These are phyloP conservation scores for Rhynchospora pubera DNA, from an alignment of 176 grass and related monocot species.

Conservation along the genomic window DNA sequence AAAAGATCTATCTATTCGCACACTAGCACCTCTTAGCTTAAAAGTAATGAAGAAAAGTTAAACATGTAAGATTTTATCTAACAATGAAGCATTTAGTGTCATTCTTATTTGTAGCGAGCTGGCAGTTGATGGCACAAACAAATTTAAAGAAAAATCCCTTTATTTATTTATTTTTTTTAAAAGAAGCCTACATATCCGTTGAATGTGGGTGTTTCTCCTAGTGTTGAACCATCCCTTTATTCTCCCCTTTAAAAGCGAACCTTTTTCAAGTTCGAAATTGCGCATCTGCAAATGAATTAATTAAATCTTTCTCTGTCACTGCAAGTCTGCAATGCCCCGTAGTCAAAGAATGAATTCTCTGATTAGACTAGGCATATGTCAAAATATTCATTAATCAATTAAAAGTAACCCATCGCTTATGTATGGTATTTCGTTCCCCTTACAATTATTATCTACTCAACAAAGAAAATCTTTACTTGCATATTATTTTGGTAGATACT, in stretches of 20 bases:
- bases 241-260: not conserved
- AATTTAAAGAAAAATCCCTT: not conserved
- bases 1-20: constrained; percentile 7
- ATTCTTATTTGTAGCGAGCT: not conserved
- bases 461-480: too few species aligned
- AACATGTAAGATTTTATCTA: not conserved
- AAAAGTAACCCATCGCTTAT: not conserved
- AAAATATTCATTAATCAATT: not conserved
- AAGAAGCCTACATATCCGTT: not conserved
- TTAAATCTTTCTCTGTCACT: not conserved
- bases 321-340: not conserved
- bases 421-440: not conserved
- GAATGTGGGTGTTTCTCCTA: not conserved
- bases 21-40: not conserved
- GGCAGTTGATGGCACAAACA: not conserved
- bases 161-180: not conserved
- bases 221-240: not conserved
- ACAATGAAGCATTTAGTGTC: not conserved
- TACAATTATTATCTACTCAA: not conserved
- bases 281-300: not conserved
- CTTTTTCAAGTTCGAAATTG: not conserved
- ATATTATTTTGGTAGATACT: too few species aligned
- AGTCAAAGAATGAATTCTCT: not conserved
- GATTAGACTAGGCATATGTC: not conserved
- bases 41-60: not conserved